Base-by-base conservation (phyloP, 2,329 filamentous ascomycete genomes). In the Venturia effusa region DNA sequence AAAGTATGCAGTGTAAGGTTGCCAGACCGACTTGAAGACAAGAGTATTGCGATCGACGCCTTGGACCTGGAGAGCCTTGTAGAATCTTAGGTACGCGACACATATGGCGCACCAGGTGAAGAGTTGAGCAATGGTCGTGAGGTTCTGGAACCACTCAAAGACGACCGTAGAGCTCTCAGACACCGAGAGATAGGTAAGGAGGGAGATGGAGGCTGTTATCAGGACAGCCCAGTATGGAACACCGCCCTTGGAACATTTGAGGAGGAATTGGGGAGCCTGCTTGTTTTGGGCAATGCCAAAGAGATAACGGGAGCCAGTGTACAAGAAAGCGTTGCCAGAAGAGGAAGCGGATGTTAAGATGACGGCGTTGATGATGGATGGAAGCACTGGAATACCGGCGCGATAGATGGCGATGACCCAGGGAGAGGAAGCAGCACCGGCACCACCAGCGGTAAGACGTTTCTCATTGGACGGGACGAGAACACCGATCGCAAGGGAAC, bases 351-450 rank as follows among this genome's bases (percentile, higher is more conserved):
- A 89, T 0, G 88, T 90, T 27, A 93, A 79, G 11, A 93, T 83
- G 8, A 91, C 85, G 19, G 85, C 88, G 74, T 93, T 93, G 79
- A 93, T 86, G 71, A 92, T 86, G 68, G 84, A 78, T 6, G 85
- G 83, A 4, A 90, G 81, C 3, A 83, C 81, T 8, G 77, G 76
- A 64, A 90, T 84, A 48, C 87, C 87, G 37, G 87, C 87, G 22
- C 83, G 78, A 40, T 80, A 77, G 43, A 81, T 82, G 37, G 83
- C 81, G 67, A 86, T 83, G 61, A 86, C 84, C 73, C 86, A 84
- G 1, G 86, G 86, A 39, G 83, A 86, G 1, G 84, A 82, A 54
- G 76, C 76, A 65, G 76, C 81, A 39, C 66, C 67, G 10, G 68
- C 67, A 64, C 68, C 68, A 45, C 67, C 59, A 34, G 70, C 57